phyloP scores from a whole-genome alignment of 306 rosid species.

The Crotalaria pallida region DNA sequence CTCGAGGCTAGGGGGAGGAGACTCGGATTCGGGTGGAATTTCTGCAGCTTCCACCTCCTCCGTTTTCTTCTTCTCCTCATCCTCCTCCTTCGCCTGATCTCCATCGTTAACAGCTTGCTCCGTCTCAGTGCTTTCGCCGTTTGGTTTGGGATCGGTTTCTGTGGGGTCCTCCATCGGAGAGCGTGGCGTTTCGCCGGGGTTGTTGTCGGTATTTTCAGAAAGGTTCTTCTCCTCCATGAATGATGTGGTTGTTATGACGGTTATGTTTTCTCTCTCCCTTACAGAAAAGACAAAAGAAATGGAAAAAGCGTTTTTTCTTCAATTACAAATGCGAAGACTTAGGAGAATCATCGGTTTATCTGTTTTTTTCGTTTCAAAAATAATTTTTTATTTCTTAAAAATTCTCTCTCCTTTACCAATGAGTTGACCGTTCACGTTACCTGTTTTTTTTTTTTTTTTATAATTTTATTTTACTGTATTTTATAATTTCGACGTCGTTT shows the following conservation, averaged over 20 bases:
- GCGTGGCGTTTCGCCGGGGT: neutral
- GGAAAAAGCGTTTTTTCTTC: conserved; percentile 16
- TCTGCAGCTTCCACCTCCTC: neutral
- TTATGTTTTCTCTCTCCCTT: neutral
- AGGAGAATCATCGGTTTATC: conserved; percentile 33
- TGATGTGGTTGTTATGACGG: conserved; percentile 26
- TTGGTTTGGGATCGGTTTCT: neutral
- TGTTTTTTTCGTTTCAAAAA: neutral
- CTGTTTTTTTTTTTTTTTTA: no score
- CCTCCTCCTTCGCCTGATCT: neutral
- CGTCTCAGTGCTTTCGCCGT: neutral
- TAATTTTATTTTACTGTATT: no score
- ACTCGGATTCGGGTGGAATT: conserved; percentile 12
- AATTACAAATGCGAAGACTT: conserved; percentile 22
- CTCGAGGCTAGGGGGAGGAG: conserved; percentile 25
- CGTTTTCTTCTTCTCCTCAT: no score
- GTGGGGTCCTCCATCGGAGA: neutral
- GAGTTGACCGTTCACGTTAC: conserved; percentile 34
- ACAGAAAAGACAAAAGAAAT: conserved; percentile 1
- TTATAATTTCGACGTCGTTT: neutral
- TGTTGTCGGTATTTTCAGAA: conserved; percentile 8
- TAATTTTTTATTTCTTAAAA: neutral
- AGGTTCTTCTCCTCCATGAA: conserved; percentile 51
- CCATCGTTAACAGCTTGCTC: neutral
- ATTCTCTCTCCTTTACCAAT: neutral